A percentile compares a stretch with the other conserved stretches of the same genome.
phyloP scores from a whole-genome alignment of 2,329 filamentous ascomycete genomes.

The Immersiporthe knoxdaviesiana region DNA sequence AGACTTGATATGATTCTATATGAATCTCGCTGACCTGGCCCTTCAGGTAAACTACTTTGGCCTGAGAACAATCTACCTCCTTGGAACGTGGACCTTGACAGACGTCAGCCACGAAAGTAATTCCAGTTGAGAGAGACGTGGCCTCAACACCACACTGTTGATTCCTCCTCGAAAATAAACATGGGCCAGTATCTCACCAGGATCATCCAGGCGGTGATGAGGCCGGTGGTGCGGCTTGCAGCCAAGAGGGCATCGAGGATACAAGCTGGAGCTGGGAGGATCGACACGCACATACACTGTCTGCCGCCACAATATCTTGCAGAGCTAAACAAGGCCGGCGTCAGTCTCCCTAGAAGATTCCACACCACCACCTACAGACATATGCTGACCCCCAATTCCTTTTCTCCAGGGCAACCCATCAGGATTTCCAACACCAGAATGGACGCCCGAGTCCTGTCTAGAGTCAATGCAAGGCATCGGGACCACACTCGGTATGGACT shows the following conservation, averaged over 20 bases:
- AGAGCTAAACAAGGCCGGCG: conserved; percentile 22
- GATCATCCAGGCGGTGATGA: conserved; percentile 20
- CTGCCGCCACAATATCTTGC: conserved; percentile 24
- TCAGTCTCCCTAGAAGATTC: background rate
- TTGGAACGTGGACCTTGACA: background rate
- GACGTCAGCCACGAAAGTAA: background rate
- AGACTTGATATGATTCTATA: background rate
- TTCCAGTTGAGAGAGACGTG: background rate
- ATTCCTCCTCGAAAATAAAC: background rate
- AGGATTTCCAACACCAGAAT: conserved; percentile 24
- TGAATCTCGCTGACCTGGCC: background rate
- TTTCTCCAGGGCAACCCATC: conserved; percentile 26
- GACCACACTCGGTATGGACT: conserved; percentile 16
- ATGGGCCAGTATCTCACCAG: conserved; percentile 20
- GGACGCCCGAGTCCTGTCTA: conserved; percentile 25
- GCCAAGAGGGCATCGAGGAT: conserved; percentile 21
- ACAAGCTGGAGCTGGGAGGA: conserved; percentile 35
- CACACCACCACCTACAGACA: background rate
- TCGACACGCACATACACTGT: conserved; percentile 27
- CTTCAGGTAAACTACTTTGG: background rate
- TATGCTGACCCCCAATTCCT: background rate
- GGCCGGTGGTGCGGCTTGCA: conserved; percentile 14
- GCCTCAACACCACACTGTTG: background rate
- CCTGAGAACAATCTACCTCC: too few species aligned
- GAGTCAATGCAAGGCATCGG: conserved; percentile 23